Percentiles rank a stretch among this genome's conserved stretches.
phyloP scores from a whole-genome alignment of 2,329 filamentous ascomycete species.

The Colletotrichum spaethianum region DNA sequence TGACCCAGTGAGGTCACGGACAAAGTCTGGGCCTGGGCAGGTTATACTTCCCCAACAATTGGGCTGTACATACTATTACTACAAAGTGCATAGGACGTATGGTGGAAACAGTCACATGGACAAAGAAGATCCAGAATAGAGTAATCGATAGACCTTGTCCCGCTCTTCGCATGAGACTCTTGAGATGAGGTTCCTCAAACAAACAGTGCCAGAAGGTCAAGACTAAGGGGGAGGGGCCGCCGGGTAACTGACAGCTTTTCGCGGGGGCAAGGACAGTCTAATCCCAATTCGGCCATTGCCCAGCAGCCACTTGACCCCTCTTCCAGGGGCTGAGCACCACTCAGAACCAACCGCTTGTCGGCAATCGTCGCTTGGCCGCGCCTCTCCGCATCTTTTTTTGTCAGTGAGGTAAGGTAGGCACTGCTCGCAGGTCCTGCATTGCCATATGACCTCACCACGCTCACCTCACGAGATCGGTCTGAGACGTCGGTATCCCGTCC shows the following conservation, averaged over 20 bases:
- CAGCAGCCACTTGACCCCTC: constrained; percentile 8
- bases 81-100: not conserved
- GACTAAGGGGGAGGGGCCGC: not conserved
- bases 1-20: not conserved
- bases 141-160: constrained; percentile 1
- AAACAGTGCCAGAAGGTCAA: not conserved
- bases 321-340: constrained; percentile 21
- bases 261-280: constrained; percentile 27
- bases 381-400: constrained; percentile 36
- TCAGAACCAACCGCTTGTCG: constrained; percentile 35
- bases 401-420: not conserved
- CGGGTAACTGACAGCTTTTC: constrained; percentile 26
- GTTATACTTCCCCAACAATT: not conserved
- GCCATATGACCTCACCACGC: constrained; percentile 38
- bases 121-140: constrained; percentile 4
- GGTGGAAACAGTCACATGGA: not conserved
- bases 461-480: constrained; percentile 40
- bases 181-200: constrained; percentile 1
- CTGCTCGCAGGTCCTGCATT: constrained; percentile 9
- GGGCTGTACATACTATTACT: not conserved
- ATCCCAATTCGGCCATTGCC: constrained; percentile 18
- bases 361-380: constrained; percentile 39
- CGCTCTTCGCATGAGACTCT: constrained; percentile 12
- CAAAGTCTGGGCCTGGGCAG: not conserved
- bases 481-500: constrained; percentile 39